Base-by-base conservation (phyloP, 1,139 yeast genomes). In the Taiozyma sp. region DNA sequence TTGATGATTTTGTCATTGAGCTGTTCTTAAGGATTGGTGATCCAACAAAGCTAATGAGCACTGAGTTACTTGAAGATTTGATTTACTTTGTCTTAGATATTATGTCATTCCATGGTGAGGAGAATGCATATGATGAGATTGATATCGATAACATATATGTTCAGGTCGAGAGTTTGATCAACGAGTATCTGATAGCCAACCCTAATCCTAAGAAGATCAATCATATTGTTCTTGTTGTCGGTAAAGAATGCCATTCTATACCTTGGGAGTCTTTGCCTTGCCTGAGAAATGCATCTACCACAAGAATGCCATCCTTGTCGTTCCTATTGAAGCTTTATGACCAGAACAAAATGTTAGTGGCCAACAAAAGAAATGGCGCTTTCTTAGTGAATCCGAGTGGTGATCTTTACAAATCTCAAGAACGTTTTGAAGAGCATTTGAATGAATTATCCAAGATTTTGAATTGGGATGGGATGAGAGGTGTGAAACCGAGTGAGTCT, bases 241-340 rank as follows among this genome's bases (percentile, higher is more conserved):
- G 90, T 45, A 74, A 82, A 44, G 70, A 71, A 9, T 83, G 95
- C 58, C 79, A 80, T 13, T 68, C 70, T 30, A 74, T 93, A 45
- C 98, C 98, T 0, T 93, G 98, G 98, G 99, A 93, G 63, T 83
- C 90, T 0, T 65, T 91, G 37, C 76, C 81, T 0, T 73, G 77
- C 45, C 65, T 91, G 51, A 67, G 77, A 46, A 62, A 63, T 0
- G 70, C 68, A 43, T 81, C 96, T 0, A 77, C 88, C 0, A 79
- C 96, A 0, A 73, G 98, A 53, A 79, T 90, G 64, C 95, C 97
- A 0, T 85, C 95, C 0, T 60, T 87, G 11, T 62, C 68, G 1
- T 61, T 75, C 46, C 67, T 88, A n/a, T 50, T 72, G 1, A 71
- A 77, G 0, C 60, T 76, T 32, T 62, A 88, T 45, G 59, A 65